Percentiles rank a stretch among this genome's conserved stretches.
Evolutionary conservation across 2,329 filamentous ascomycete genomes (phyloP).

Genomic region (Aspergillus luchuensis): DNA sequence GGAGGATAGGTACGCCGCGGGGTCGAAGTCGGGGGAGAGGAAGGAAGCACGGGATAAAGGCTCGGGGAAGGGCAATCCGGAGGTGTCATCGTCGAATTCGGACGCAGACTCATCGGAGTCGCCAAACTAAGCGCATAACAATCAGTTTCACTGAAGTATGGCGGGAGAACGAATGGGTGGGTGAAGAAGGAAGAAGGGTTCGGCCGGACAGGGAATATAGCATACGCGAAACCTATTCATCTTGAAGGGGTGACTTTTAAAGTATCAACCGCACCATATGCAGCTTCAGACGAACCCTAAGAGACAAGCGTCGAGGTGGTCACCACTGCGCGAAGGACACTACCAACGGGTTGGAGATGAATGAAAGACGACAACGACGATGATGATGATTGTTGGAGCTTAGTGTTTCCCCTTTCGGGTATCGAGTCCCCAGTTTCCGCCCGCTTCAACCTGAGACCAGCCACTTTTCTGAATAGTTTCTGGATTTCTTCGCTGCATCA

Average conservation of each 20-base stretch:
- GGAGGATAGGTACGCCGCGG: slow-evolving; percentile 78
- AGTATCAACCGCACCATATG: too few species aligned
- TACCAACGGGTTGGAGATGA: too few species aligned
- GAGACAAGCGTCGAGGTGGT: not conserved
- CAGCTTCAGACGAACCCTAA: not conserved
- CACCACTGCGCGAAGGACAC: not conserved
- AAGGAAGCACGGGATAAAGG: slow-evolving; percentile 84
- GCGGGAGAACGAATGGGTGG: not conserved
- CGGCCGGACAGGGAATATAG: not conserved
- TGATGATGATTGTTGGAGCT: not conserved
- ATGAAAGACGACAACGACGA: not conserved
- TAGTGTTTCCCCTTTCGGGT: not conserved
- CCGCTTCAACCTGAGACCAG: not conserved
- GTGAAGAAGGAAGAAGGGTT: too few species aligned
- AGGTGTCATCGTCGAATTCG: slow-evolving; percentile 60
- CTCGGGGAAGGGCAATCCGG: slow-evolving; percentile 80
- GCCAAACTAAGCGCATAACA: slow-evolving; percentile 38
- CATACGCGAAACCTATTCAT: slow-evolving; percentile 41
- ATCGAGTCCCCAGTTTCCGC: not conserved
- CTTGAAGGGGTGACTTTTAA: slow-evolving; percentile 6
- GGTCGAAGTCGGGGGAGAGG: slow-evolving; percentile 73
- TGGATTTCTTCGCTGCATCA: not conserved
- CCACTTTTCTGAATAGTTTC: not conserved
- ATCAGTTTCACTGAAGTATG: slow-evolving; percentile 7
- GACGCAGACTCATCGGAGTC: slow-evolving; percentile 50